Evolutionary conservation across 2,329 filamentous ascomycete genomes (phyloP), one percentile per base, ranked within the genome.

Genomic region (Trichoderma pleuroti): DNA sequence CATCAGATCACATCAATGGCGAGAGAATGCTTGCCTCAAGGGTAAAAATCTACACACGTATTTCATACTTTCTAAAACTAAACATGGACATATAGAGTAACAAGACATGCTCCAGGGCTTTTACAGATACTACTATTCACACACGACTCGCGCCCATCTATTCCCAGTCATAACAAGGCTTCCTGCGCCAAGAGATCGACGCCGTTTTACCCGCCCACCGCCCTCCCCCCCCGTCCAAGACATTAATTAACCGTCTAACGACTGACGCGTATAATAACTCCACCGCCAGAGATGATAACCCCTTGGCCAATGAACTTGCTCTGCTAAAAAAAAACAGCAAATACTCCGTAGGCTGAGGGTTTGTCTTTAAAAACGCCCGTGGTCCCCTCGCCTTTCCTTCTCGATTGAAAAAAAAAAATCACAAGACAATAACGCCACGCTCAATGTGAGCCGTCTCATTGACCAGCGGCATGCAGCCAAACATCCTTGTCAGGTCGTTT

Each of bases 391-490:
- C 32, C 52, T n/a, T 26, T 65, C 8, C 30, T 26, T 59, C 18
- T 21, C 4, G 18, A n/a, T 63, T 11, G n/a, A n/a, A n/a, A n/a
- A n/a, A n/a, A n/a, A n/a, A 4, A 28, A 49, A 42, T 42, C 70
- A 78, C 64, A 78, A 72, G 7, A 78, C 69, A 46, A 78, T 56
- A 11, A 80, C 77, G 36, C 79, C 79, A 11, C 74, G 76, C n/a
- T 78, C 74, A n/a, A 81, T 76, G 52, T 78, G 78, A n/a, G 76
- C 76, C 4, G 75, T 76, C 72, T 79, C 78, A 26, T 80, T 74
- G 10, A 81, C 67, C 52, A 82, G 73, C 2, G 80, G 79, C 75
- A 81, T 78, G 54, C 80, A 81, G 6, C 76, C 75, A 59, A 81
- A 78, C 62, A 79, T 72, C 30, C 77, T 74, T 24, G 76, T 76